These are phyloP conservation scores for Penicillium sumatraense DNA, from an alignment of 2,329 filamentous ascomycete species.

Conservation along the genomic window DNA sequence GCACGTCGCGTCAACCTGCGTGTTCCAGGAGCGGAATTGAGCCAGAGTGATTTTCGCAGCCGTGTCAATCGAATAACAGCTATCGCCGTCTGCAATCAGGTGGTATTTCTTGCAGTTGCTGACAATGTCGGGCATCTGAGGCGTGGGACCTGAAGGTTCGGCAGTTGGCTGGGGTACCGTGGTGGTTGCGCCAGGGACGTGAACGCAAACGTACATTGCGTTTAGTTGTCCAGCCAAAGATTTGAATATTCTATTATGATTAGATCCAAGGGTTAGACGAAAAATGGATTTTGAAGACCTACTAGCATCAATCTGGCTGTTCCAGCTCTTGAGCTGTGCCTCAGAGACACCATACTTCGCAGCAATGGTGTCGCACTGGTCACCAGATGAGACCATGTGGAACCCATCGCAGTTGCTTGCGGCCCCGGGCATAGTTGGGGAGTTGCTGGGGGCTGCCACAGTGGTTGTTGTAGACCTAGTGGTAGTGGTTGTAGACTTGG, in stretches of 20 bases:
- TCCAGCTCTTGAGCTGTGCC: background rate
- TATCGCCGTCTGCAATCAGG: background rate
- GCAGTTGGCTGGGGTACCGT: background rate
- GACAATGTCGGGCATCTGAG: background rate
- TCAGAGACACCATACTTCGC: background rate
- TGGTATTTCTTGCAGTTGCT: background rate
- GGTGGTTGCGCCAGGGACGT: background rate
- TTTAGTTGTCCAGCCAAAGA: conserved; percentile 18
- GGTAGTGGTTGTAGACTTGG: background rate
- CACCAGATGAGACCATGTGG: background rate
- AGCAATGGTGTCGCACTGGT: background rate
- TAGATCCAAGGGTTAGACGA: no score
- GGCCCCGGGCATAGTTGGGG: background rate
- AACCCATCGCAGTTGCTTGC: background rate
- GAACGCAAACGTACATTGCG: conserved; percentile 1
- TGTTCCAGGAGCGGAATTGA: background rate
- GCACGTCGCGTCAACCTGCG: background rate
- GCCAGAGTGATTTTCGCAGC: background rate
- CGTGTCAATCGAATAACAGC: background rate
- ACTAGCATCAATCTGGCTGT: background rate
- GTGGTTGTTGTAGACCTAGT: background rate
- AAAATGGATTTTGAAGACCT: no score
- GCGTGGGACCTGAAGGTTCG: background rate
- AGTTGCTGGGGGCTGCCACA: background rate
- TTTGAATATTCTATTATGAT: conserved; percentile 13